A percentile compares a stretch with the other conserved stretches of the same genome.
phyloP scores from a whole-genome alignment of 768 basidiomycete species.

The Erythrobasidium yunnanense region DNA sequence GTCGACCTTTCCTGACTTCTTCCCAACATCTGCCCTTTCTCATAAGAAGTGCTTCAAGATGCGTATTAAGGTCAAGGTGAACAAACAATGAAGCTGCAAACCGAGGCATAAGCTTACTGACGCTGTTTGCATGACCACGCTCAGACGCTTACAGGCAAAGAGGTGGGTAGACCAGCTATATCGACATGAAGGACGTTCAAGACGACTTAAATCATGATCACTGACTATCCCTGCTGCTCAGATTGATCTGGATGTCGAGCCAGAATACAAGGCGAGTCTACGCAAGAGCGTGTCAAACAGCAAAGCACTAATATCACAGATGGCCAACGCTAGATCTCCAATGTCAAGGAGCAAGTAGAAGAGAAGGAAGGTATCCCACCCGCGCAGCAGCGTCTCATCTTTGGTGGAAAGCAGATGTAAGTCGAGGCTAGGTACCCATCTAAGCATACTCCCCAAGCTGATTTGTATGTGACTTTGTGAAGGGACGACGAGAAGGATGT shows the following conservation, averaged over 20 bases:
- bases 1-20: too few relatives aligned
- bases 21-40: background rate
- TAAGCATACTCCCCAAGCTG: too few relatives aligned
- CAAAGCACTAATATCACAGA: too few relatives aligned
- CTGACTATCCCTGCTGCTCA: too few relatives aligned
- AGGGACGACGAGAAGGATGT: conserved; percentile 90
- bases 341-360: conserved; percentile 95
- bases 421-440: background rate
- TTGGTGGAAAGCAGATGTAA: conserved; percentile 81
- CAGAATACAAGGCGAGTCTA: conserved; percentile 62
- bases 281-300: background rate
- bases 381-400: conserved; percentile 87
- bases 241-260: conserved; percentile 94
- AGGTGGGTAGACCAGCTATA: too few relatives aligned
- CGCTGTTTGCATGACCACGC: background rate
- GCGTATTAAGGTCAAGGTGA: conserved; percentile 84
- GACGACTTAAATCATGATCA: too few relatives aligned
- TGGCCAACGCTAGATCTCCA: conserved; percentile 81
- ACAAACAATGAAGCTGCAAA: conserved; percentile 19
- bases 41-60: conserved; percentile 42
- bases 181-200: too few relatives aligned
- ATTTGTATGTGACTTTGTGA: too few relatives aligned
- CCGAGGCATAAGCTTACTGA: background rate
- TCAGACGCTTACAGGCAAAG: conserved; percentile 92
- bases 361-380: conserved; percentile 98